phyloP scores from a whole-genome alignment of 495 filamentous ascomycete species.

The Aspergillus homomorphus region DNA sequence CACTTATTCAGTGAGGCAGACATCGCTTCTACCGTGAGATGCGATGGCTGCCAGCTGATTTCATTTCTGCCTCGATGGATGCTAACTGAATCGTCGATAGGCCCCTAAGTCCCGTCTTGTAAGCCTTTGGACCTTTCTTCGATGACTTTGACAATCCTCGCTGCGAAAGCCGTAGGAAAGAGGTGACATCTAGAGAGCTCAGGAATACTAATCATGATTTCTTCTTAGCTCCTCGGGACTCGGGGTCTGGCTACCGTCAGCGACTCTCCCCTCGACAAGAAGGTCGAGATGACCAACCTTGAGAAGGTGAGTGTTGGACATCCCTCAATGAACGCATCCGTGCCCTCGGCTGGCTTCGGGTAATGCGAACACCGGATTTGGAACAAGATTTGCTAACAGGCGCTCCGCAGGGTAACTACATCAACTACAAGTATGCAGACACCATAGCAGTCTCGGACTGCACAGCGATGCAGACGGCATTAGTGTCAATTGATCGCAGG shows the following conservation, averaged over 20 bases:
- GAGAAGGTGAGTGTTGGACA: constrained; percentile 55
- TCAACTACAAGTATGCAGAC: constrained; percentile 67
- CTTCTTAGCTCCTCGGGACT: constrained; percentile 44
- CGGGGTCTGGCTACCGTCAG: constrained; percentile 61
- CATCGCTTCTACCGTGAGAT: neutral
- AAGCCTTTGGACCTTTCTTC: constrained; percentile 32
- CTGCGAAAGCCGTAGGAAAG: neutral
- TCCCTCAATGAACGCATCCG: neutral
- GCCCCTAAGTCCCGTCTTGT: constrained; percentile 54
- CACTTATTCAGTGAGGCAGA: neutral
- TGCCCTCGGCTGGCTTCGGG: constrained; percentile 11
- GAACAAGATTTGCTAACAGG: constrained; percentile 21
- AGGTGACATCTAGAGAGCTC: constrained; percentile 1
- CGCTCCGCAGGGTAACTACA: constrained; percentile 61
- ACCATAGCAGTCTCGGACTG: neutral
- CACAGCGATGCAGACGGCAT: neutral
- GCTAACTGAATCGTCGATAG: constrained; percentile 31
- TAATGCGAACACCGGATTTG: constrained; percentile 7
- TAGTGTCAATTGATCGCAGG: constrained; percentile 5
- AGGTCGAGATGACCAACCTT: constrained; percentile 78
- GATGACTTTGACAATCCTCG: constrained; percentile 5
- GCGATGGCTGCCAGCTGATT: constrained; percentile 4
- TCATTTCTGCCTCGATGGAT: constrained; percentile 6
- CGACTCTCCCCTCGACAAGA: constrained; percentile 64
- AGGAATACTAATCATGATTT: constrained; percentile 22